Evolutionary conservation across 2,329 filamentous ascomycete genomes (phyloP).

Genomic region (Hymenoscyphus infarciens): DNA sequence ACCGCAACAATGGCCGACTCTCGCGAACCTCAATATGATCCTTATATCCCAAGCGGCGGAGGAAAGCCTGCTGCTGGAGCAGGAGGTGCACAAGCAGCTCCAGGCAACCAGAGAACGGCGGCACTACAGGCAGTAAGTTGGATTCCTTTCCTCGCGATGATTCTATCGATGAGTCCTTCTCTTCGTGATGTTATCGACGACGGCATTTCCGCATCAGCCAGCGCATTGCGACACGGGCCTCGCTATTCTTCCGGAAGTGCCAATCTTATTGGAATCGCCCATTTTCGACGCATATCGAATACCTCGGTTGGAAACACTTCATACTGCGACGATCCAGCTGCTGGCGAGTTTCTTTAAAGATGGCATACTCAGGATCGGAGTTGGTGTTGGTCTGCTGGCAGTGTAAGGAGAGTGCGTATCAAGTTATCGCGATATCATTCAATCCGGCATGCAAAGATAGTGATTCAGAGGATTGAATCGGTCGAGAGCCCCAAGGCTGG

Average conservation of each 20-base stretch:
- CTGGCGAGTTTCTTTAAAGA: neutral
- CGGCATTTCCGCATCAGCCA: neutral
- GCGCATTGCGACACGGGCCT: neutral
- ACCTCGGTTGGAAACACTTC: neutral
- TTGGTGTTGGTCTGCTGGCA: neutral
- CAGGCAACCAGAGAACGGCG: constrained; percentile 59
- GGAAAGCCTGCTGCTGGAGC: constrained; percentile 25
- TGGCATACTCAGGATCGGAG: neutral
- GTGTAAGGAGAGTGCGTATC: neutral
- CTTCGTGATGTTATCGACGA: neutral
- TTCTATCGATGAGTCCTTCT: constrained; percentile 13
- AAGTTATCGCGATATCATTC: neutral
- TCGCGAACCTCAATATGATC: constrained; percentile 33
- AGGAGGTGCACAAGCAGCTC: constrained; percentile 37
- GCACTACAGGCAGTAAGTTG: constrained; percentile 81
- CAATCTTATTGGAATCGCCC: neutral
- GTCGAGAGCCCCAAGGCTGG: neutral
- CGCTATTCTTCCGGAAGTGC: constrained; percentile 2
- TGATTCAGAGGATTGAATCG: neutral
- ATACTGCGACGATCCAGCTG: neutral
- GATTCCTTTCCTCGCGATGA: constrained; percentile 19
- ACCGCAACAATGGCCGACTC: constrained; percentile 32
- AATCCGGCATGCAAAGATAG: neutral
- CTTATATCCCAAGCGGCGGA: constrained; percentile 33
- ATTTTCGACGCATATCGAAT: neutral